A percentile compares a stretch with the other conserved stretches of the same genome.
These are phyloP conservation scores for Colletotrichum orchidophilum DNA, from an alignment of 2,329 filamentous ascomycete genomes.

Conservation along the genomic window DNA sequence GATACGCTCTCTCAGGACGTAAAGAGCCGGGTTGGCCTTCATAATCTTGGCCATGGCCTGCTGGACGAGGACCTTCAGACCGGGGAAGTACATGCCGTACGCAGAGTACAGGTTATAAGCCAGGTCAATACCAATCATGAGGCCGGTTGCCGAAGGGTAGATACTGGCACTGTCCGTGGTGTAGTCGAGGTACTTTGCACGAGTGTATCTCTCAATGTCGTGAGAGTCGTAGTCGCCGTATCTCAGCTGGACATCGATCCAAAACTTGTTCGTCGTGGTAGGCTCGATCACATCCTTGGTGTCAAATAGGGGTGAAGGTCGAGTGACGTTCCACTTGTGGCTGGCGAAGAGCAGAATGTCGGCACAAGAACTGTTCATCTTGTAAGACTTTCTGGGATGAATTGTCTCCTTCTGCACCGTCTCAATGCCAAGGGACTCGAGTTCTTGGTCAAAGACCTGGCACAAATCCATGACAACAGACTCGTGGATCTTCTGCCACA, in stretches of 20 bases:
- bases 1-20: slow-evolving; percentile 96
- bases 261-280: slow-evolving; percentile 98
- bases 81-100: slow-evolving; percentile 98
- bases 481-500: slow-evolving; percentile 99
- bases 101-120: slow-evolving; percentile 99
- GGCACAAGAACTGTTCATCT: slow-evolving; percentile 99
- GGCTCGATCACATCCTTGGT: slow-evolving; percentile 95
- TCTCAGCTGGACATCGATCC: slow-evolving; percentile 94
- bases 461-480: slow-evolving; percentile 99
- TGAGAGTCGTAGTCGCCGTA: slow-evolving; percentile 99
- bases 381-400: slow-evolving; percentile 98
- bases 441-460: slow-evolving; percentile 96
- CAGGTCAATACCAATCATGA: slow-evolving; percentile 98
- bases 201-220: slow-evolving; percentile 96
- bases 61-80: slow-evolving; percentile 92
- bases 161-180: slow-evolving; percentile 99
- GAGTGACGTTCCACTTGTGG: slow-evolving; percentile 98
- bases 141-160: slow-evolving; percentile 93
- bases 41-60: slow-evolving; percentile 99
- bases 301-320: slow-evolving; percentile 92
- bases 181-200: slow-evolving; percentile 98
- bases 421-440: slow-evolving; percentile 95
- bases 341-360: slow-evolving; percentile 97
- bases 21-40: slow-evolving; percentile 98
- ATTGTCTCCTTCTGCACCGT: slow-evolving; percentile 99